phyloP scores from a whole-genome alignment of 1,284 basidiomycete species.

The Cutaneotrichosporon dermatis region DNA sequence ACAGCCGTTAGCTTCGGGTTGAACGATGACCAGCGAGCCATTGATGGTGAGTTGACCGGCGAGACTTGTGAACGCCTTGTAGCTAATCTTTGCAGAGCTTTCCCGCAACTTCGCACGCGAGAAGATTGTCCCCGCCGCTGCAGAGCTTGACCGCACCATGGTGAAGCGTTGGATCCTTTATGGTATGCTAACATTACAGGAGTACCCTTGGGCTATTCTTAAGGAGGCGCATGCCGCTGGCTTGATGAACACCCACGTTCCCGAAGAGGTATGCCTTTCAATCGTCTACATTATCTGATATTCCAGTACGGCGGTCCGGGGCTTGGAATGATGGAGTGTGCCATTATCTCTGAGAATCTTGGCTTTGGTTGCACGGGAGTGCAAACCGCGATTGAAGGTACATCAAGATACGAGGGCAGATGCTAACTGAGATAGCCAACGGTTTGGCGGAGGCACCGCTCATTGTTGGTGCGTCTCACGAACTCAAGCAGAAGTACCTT shows the following conservation, averaged over 20 bases:
- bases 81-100: slow-evolving; percentile 44
- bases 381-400: slow-evolving; percentile 52
- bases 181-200: slow-evolving; percentile 23
- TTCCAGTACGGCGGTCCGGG: slow-evolving; percentile 54
- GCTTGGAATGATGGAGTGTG: slow-evolving; percentile 52
- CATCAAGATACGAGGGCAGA: background rate
- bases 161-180: slow-evolving; percentile 19
- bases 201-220: slow-evolving; percentile 55
- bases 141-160: slow-evolving; percentile 52
- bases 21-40: slow-evolving; percentile 41
- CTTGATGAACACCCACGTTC: slow-evolving; percentile 52
- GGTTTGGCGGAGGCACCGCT: slow-evolving; percentile 55
- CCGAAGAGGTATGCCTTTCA: slow-evolving; percentile 44
- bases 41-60: slow-evolving; percentile 31
- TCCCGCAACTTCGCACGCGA: slow-evolving; percentile 53
- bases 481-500: slow-evolving; percentile 55
- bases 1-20: slow-evolving; percentile 31
- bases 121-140: slow-evolving; percentile 53
- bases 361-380: slow-evolving; percentile 57
- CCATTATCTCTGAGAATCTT: slow-evolving; percentile 52
- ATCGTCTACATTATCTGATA: background rate
- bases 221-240: slow-evolving; percentile 54
- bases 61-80: background rate
- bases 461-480: slow-evolving; percentile 53
- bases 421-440: slow-evolving; percentile 37